Evolutionary conservation across 2,329 filamentous ascomycete genomes (phyloP).

Genomic region (Fusarium clavum): DNA sequence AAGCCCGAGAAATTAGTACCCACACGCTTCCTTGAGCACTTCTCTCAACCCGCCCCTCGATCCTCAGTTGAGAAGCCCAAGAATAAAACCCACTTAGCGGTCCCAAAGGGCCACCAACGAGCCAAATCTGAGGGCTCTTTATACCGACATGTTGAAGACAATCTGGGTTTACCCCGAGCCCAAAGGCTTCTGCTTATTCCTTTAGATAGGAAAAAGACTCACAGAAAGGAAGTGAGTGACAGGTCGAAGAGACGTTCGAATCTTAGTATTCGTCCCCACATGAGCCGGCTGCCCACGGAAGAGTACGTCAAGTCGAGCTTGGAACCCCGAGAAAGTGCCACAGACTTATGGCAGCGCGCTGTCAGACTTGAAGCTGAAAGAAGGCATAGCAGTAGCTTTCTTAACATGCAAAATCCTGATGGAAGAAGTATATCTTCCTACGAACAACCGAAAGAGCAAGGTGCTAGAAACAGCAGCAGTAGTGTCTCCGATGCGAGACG

Average conservation of each 20-base stretch:
- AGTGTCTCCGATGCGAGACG: slow-evolving; percentile 1
- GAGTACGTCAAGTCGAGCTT: slow-evolving; percentile 20
- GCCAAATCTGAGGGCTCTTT: slow-evolving; percentile 16
- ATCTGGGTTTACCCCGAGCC: neutral
- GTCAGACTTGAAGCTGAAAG: slow-evolving; percentile 43
- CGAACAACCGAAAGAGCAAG: slow-evolving; percentile 3
- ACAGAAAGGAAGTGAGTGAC: slow-evolving; percentile 5
- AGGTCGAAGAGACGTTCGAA: slow-evolving; percentile 33
- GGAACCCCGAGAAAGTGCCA: slow-evolving; percentile 40
- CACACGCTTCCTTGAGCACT: slow-evolving; percentile 58
- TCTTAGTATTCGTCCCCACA: slow-evolving; percentile 31
- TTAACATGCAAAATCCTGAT: slow-evolving; percentile 6
- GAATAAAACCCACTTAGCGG: slow-evolving; percentile 51
- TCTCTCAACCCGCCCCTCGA: slow-evolving; percentile 35
- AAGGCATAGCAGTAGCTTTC: slow-evolving; percentile 27
- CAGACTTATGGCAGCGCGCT: slow-evolving; percentile 46
- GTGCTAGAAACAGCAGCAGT: slow-evolving; percentile 5
- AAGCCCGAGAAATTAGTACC: slow-evolving; percentile 46
- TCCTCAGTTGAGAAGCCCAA: slow-evolving; percentile 46
- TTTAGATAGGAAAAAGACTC: neutral
- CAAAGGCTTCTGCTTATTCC: neutral
- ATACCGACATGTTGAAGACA: neutral
- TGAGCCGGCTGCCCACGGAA: slow-evolving; percentile 16
- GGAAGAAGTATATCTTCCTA: slow-evolving; percentile 2
- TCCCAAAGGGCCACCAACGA: slow-evolving; percentile 49